These are phyloP conservation scores for Alternaria sp. DNA, from an alignment of 2,329 filamentous ascomycete species.

Conservation along the genomic window DNA sequence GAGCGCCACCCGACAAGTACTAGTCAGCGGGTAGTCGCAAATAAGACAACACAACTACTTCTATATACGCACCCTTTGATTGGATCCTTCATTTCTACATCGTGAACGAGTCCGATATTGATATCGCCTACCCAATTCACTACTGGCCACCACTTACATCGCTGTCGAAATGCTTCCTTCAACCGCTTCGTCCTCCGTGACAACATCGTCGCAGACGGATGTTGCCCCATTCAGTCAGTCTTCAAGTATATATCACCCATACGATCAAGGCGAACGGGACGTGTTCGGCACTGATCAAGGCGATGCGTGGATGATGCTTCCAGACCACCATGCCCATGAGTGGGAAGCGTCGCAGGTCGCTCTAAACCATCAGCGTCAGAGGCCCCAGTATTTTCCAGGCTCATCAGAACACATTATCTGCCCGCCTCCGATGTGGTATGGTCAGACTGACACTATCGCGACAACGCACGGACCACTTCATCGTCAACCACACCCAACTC, in stretches of 20 bases:
- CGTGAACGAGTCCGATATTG: too few relatives aligned
- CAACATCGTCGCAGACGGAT: too few relatives aligned
- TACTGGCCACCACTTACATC: neutral
- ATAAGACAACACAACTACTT: neutral
- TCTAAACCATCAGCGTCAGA: too few relatives aligned
- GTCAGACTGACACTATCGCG: neutral
- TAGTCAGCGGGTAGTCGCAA: neutral
- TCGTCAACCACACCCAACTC: neutral
- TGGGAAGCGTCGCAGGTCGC: neutral
- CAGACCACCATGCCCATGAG: neutral
- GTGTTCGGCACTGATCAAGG: too few relatives aligned
- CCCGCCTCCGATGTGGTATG: too few relatives aligned
- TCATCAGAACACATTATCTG: too few relatives aligned
- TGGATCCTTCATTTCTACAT: too few relatives aligned
- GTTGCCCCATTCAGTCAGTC: too few relatives aligned
- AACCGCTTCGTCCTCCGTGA: neutral
- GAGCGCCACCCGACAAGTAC: neutral
- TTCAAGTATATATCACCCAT: too few relatives aligned
- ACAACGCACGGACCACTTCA: neutral
- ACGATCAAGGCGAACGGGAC: too few relatives aligned
- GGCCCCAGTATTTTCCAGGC: too few relatives aligned
- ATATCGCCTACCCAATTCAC: neutral
- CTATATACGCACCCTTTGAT: too few relatives aligned
- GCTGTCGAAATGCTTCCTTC: neutral
- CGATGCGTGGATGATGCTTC: neutral